A percentile compares a stretch with the other conserved stretches of the same genome.
phyloP scores from a whole-genome alignment of 495 filamentous ascomycete species.

The Physcia stellaris region DNA sequence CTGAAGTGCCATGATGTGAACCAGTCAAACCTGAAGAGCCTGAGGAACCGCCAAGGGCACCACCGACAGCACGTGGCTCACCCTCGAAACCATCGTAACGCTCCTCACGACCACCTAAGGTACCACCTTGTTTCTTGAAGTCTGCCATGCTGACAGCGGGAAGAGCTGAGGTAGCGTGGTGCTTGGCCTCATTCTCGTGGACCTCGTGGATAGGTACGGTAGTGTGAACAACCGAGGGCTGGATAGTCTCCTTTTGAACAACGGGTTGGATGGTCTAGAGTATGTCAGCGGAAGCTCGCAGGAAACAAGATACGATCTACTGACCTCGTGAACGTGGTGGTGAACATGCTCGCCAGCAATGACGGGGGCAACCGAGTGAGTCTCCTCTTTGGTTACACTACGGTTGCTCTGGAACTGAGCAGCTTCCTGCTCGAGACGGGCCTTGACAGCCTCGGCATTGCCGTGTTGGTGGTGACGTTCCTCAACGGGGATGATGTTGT shows the following conservation, averaged over 20 bases:
- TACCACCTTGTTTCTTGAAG: constrained; percentile 43
- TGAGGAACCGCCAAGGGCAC: constrained; percentile 16
- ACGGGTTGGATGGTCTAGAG: constrained; percentile 50
- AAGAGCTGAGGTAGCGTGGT: constrained; percentile 42
- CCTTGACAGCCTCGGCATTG: constrained; percentile 28
- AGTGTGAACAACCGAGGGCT: constrained; percentile 51
- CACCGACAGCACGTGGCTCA: constrained; percentile 34
- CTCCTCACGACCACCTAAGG: constrained; percentile 38
- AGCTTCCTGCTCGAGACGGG: constrained; percentile 31
- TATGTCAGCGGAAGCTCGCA: constrained; percentile 26
- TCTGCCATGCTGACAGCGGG: constrained; percentile 48
- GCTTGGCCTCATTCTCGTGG: constrained; percentile 45
- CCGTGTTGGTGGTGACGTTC: constrained; percentile 41
- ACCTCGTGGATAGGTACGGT: constrained; percentile 54
- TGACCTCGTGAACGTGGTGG: constrained; percentile 25
- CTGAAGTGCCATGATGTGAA: constrained; percentile 11
- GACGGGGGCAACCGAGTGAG: constrained; percentile 27
- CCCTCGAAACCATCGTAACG: constrained; percentile 42
- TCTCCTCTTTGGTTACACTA: constrained; percentile 31
- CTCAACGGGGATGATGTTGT: constrained; percentile 38
- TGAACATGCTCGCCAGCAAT: constrained; percentile 50
- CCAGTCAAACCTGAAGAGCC: constrained; percentile 10
- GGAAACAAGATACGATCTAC: not conserved
- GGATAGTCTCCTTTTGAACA: constrained; percentile 50
- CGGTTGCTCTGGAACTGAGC: constrained; percentile 36